A percentile compares a stretch with the other conserved stretches of the same genome.
Evolutionary conservation across 225 moss, liverwort and hornwort species (phyloP).

Genomic region (Asterella californica): DNA sequence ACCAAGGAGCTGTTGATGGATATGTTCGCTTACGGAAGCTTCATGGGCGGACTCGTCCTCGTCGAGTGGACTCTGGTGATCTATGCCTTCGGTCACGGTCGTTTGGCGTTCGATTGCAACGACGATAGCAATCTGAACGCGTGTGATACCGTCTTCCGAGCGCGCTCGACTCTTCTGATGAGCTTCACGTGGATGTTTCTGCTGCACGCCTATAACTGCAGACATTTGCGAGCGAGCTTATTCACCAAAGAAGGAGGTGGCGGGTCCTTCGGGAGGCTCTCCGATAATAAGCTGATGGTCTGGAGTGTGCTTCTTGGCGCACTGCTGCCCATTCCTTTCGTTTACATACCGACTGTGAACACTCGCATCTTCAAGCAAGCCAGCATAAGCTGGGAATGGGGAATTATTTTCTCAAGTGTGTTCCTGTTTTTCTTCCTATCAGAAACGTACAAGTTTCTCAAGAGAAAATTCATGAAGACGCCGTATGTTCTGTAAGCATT

Average conservation of each 20-base stretch:
- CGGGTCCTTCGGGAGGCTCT: not conserved
- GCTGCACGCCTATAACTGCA: constrained; percentile 56
- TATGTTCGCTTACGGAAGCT: constrained; percentile 13
- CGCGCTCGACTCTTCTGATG: constrained; percentile 50
- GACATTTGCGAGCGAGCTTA: constrained; percentile 35
- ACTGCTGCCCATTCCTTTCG: constrained; percentile 41
- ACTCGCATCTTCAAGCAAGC: constrained; percentile 52
- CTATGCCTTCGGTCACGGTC: constrained; percentile 14
- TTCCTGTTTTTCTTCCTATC: constrained; percentile 38
- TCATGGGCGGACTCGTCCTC: constrained; percentile 17
- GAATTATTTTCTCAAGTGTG: constrained; percentile 27
- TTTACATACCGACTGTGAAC: constrained; percentile 51
- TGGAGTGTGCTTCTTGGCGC: constrained; percentile 41
- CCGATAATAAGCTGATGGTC: constrained; percentile 38
- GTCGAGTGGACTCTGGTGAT: constrained; percentile 12
- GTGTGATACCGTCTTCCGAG: constrained; percentile 39
- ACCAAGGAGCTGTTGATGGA: constrained; percentile 15
- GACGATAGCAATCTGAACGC: constrained; percentile 11
- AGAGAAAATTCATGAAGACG: constrained; percentile 39
- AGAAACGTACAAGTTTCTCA: constrained; percentile 46
- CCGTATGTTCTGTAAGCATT: constrained; percentile 44
- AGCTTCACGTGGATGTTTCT: constrained; percentile 55
- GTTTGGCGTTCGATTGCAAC: constrained; percentile 19
- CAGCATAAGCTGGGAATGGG: constrained; percentile 47
- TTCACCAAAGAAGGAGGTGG: constrained; percentile 28